Base-by-base conservation (phyloP, 768 basidiomycete genomes). In the Boletellus ananas region DNA sequence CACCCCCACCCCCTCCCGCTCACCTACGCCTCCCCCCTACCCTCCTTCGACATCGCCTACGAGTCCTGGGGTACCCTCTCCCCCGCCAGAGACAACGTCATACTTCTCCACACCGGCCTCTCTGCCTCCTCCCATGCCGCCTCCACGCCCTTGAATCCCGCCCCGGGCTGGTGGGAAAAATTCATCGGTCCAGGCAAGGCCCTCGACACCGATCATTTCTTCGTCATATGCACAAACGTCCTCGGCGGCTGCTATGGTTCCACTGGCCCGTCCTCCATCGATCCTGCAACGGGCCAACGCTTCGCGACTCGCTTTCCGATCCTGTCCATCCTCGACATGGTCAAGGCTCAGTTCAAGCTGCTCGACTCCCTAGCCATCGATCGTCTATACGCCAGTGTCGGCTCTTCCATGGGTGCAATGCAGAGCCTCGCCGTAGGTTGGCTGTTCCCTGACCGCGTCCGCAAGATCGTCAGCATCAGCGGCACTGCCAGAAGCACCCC, bases 351-450 rank as follows among this genome's bases (percentile, higher is more conserved):
- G 69, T 94, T 94, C 67, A 70, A 74, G 38, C 73, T 99, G 6
- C 72, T 99, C 23, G 92, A 96, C 61, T 79, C 86, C 58, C 77
- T 99, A 5, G 85, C 84, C 9, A 83, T 99, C 50, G 70, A 89
- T 11, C 86, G 81, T 59, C 75, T 99, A 4, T 95, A 94, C 64
- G 96, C 96, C 31, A 91, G 85, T 50, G 92, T 98, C 1, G 96
- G 96, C 1, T 85, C 81, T 43, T 94, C 90, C 14, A 98, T 99
- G 96, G 96, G 96, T 20, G 96, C 83, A 1, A 97, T 98, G 95
- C 92, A 93, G 70, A 95, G 92, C 71, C 77, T 99, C 12, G 94
- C 94, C 29, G 84, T 94, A n/a, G 96, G 84, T 1, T 94, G 94
- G 84, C 74, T 98, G 18, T 83, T 84, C 61, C 95, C 96, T 4